These are phyloP conservation scores for Botrytis tulipae DNA, from an alignment of 2,329 filamentous ascomycete genomes.

Conservation along the genomic window DNA sequence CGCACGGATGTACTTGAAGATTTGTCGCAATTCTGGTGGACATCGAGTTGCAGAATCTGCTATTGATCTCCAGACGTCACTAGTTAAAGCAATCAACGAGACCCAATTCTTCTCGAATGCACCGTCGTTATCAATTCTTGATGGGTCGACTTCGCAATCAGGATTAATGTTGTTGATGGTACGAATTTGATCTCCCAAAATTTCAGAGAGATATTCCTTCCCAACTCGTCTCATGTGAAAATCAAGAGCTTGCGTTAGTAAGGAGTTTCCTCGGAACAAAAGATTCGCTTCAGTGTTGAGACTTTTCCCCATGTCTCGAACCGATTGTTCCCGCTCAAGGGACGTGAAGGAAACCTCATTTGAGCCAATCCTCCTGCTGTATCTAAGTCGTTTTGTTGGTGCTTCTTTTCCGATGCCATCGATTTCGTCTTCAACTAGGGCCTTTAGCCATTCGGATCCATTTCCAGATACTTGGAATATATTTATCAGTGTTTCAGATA, in stretches of 20 bases:
- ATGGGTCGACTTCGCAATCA: slow-evolving; percentile 94
- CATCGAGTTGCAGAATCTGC: slow-evolving; percentile 70
- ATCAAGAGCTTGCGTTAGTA: slow-evolving; percentile 90
- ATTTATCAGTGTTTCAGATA: slow-evolving; percentile 85
- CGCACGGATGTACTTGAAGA: slow-evolving; percentile 87
- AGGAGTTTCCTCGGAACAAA: slow-evolving; percentile 89
- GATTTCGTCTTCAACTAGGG: slow-evolving; percentile 93
- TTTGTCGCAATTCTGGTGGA: slow-evolving; percentile 76
- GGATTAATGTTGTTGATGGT: slow-evolving; percentile 90
- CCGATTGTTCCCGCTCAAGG: slow-evolving; percentile 65
- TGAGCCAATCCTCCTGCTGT: slow-evolving; percentile 68
- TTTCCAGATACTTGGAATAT: slow-evolving; percentile 92
- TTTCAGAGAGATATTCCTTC: slow-evolving; percentile 87
- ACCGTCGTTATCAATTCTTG: slow-evolving; percentile 63
- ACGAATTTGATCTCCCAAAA: slow-evolving; percentile 77
- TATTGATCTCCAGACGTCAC: slow-evolving; percentile 83
- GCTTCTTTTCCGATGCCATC: slow-evolving; percentile 85
- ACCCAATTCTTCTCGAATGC: slow-evolving; percentile 84
- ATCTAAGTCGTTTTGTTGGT: slow-evolving; percentile 69
- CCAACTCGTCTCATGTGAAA: slow-evolving; percentile 94
- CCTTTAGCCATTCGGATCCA: slow-evolving; percentile 85
- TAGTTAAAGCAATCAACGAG: slow-evolving; percentile 71
- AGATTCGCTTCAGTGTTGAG: slow-evolving; percentile 87
- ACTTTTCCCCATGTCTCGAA: slow-evolving; percentile 75
- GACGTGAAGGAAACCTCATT: slow-evolving; percentile 62